Percentiles rank a stretch among this genome's conserved stretches.
Evolutionary conservation across 2,329 filamentous ascomycete species (phyloP).

Genomic region (Pseudocercospora fuligena): DNA sequence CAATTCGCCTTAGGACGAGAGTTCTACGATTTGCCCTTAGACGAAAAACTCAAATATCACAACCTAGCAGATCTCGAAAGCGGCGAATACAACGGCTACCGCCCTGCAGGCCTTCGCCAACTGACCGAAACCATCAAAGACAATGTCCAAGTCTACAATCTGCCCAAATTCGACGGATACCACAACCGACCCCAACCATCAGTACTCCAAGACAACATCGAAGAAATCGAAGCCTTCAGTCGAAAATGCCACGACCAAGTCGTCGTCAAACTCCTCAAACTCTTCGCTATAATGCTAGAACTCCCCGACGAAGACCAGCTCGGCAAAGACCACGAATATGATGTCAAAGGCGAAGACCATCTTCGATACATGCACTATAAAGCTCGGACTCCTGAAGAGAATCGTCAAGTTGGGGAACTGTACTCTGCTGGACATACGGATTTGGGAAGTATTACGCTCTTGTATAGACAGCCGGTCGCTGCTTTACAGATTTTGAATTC

Average conservation of each 20-base stretch:
- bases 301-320: constrained; percentile 63
- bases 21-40: constrained; percentile 60
- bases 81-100: constrained; percentile 36
- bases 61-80: constrained; percentile 29
- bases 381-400: constrained; percentile 31
- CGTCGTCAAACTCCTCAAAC: constrained; percentile 60
- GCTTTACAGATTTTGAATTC: constrained; percentile 45
- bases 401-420: constrained; percentile 27
- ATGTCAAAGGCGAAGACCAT: constrained; percentile 62
- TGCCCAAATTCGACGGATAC: constrained; percentile 55
- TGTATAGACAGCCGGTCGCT: constrained; percentile 48
- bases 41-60: constrained; percentile 63
- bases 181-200: constrained; percentile 29
- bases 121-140: constrained; percentile 43
- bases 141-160: constrained; percentile 65
- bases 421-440: constrained; percentile 46
- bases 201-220: constrained; percentile 52
- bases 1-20: constrained; percentile 65
- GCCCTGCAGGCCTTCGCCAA: constrained; percentile 28
- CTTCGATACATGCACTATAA: constrained; percentile 50
- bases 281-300: constrained; percentile 65
- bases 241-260: constrained; percentile 58
- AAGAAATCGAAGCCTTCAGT: constrained; percentile 62
- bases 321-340: constrained; percentile 62
- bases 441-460: constrained; percentile 48